Percentiles rank a stretch among this genome's conserved stretches.
Conservation (phyloP, 805 yeast genomes). For the Teunomyces kruisii region DNA sequence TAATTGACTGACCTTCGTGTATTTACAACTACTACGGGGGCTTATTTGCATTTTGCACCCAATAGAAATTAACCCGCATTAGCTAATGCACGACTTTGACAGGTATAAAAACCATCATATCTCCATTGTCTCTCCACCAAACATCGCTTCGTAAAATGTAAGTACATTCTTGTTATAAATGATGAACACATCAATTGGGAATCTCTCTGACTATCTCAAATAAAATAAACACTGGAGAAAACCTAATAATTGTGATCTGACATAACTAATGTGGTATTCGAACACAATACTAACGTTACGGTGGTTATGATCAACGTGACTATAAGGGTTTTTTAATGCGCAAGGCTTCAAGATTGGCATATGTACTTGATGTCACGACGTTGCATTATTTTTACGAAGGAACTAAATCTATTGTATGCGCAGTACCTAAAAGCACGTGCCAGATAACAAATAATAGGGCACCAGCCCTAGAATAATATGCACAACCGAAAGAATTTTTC, state of each 20-base stretch:
- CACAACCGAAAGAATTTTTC: constrained; percentile 1
- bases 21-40: too few relatives aligned
- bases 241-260: constrained; percentile 19
- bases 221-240: constrained; percentile 20
- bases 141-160: background rate
- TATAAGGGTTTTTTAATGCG: too few relatives aligned
- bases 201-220: constrained; percentile 35
- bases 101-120: too few relatives aligned
- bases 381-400: too few relatives aligned
- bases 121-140: too few relatives aligned
- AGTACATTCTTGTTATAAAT: constrained; percentile 7
- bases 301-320: too few relatives aligned
- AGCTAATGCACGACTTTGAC: background rate
- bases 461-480: constrained; percentile 2
- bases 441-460: background rate
- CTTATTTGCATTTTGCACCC: too few relatives aligned
- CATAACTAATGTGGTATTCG: background rate
- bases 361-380: too few relatives aligned
- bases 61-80: background rate
- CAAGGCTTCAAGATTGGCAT: background rate
- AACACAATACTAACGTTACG: constrained; percentile 6
- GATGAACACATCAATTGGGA: constrained; percentile 35
- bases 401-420: too few relatives aligned
- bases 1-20: too few relatives aligned
- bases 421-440: constrained; percentile 8